A percentile compares a stretch with the other conserved stretches of the same genome.
These are phyloP conservation scores for Pisolithus sp. DNA, from an alignment of 768 basidiomycete genomes.

Conservation along the genomic window DNA sequence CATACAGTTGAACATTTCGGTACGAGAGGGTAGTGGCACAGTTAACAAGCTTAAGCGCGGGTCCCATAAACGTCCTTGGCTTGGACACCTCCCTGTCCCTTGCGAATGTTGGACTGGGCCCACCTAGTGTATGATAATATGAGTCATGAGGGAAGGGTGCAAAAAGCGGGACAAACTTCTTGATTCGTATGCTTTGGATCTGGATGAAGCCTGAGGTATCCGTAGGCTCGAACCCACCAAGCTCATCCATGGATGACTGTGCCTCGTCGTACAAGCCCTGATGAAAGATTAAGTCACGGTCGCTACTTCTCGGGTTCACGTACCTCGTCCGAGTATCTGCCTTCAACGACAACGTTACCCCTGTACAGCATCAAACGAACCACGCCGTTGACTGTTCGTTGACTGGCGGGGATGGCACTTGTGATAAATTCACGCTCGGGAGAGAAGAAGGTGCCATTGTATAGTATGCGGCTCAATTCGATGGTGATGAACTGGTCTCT, in stretches of 20 bases:
- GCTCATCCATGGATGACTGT: constrained; percentile 97
- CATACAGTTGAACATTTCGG: no score
- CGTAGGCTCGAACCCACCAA: constrained; percentile 95
- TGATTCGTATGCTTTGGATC: constrained; percentile 96
- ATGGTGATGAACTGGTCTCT: constrained; percentile 94
- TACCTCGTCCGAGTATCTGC: constrained; percentile 83
- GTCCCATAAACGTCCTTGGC: constrained; percentile 76
- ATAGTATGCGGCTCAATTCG: constrained; percentile 84
- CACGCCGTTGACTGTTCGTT: constrained; percentile 92
- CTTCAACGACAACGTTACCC: constrained; percentile 93
- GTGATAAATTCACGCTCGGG: constrained; percentile 96
- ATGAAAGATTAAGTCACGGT: not conserved
- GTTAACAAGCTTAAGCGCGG: constrained; percentile 34
- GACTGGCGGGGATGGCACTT: constrained; percentile 85
- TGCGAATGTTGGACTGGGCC: constrained; percentile 82
- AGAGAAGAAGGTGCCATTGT: constrained; percentile 99
- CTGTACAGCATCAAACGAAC: constrained; percentile 91
- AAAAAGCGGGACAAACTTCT: constrained; percentile 57
- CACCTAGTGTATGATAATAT: constrained; percentile 42
- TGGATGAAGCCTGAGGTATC: constrained; percentile 96
- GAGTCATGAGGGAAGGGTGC: not conserved
- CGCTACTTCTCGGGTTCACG: constrained; percentile 11
- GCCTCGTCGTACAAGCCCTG: constrained; percentile 93
- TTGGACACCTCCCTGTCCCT: constrained; percentile 73
- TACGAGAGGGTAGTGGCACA: not conserved